Evolutionary conservation across 208 protist genomes (phyloP), one percentile per base, ranked within the genome.

Genomic region (Leishmania braziliensis): DNA sequence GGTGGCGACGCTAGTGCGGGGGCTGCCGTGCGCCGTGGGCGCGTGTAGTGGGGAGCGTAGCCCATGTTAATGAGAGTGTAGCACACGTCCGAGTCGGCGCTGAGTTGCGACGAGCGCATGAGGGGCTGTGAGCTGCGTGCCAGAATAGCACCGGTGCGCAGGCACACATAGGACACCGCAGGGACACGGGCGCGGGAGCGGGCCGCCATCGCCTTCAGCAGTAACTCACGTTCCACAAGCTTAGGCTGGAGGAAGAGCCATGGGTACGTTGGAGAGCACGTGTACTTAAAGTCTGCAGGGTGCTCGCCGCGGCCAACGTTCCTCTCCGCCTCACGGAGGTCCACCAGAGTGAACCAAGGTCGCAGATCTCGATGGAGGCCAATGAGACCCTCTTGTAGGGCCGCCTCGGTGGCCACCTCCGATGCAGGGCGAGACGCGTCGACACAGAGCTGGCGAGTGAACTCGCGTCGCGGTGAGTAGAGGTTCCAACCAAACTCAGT

Each of bases 71-170:
- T 81, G n/a, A 94, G 75, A 20, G 88, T 79, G 65, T 77, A 80
- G 78, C 92, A 96, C 6, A 94, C 65, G 50, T 90, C 81, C 62
- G 88, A 84, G 82, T 96, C 92, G 23, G 85, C 68, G n/a, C 69
- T 77, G 50, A 94, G 66, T 36, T 75, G 65, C 10, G 77, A 16
- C 8, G 87, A 90, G 73, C 84, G 81, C 72, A 76, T 72, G 48
- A 97, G 86, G n/a, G 97, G 97, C 83, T 99, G 97, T 36, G 89
- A 91, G 78, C 84, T 93, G 50, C 97, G 89, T 1, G 88, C 91
- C 2, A 98, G 86, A 5, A 92, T 84, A 0, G 93, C 91, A 29
- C 92, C 86, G 5, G 86, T 91, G 54, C 85, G 78, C 39, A 92
- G 83, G 79, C 94, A 89, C 51, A 95, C 89, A 86, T 95, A 99